phyloP scores from a whole-genome alignment of 805 yeast genomes.

The Teunomyces atbi region DNA sequence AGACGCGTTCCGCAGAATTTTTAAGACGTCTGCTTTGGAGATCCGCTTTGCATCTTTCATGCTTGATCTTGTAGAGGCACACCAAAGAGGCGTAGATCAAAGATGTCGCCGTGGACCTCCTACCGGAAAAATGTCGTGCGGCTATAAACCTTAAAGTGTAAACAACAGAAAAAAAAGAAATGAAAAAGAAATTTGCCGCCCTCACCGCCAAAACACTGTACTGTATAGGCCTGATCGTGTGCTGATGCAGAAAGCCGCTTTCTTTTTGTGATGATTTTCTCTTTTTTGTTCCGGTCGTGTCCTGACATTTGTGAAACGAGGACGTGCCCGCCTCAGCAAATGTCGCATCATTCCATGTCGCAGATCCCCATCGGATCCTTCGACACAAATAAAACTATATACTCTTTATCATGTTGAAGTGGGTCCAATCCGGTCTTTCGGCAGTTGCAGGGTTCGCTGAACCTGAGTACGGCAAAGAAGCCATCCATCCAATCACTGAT shows the following conservation, averaged over 20 bases:
- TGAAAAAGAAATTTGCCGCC: background rate
- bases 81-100: background rate
- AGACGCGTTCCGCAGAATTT: no score
- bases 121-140: background rate
- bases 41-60: no score
- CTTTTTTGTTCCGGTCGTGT: background rate
- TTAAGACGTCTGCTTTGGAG: no score
- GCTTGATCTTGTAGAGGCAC: no score
- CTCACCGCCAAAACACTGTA: background rate
- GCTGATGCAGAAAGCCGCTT: background rate
- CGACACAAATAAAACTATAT: background rate
- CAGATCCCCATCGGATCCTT: background rate
- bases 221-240: background rate
- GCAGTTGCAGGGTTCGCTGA: slow-evolving; percentile 97
- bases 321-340: background rate
- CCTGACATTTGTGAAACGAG: background rate
- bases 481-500: slow-evolving; percentile 79
- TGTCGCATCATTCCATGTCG: slow-evolving; percentile 1
- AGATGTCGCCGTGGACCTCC: background rate
- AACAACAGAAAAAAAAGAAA: background rate
- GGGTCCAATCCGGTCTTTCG: slow-evolving; percentile 86
- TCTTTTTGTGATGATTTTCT: no score
- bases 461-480: slow-evolving; percentile 93
- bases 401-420: slow-evolving; percentile 60
- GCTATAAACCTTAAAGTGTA: background rate